Evolutionary conservation across 441 rosid genomes (phyloP).

Genomic region (Breynia disticha): DNA sequence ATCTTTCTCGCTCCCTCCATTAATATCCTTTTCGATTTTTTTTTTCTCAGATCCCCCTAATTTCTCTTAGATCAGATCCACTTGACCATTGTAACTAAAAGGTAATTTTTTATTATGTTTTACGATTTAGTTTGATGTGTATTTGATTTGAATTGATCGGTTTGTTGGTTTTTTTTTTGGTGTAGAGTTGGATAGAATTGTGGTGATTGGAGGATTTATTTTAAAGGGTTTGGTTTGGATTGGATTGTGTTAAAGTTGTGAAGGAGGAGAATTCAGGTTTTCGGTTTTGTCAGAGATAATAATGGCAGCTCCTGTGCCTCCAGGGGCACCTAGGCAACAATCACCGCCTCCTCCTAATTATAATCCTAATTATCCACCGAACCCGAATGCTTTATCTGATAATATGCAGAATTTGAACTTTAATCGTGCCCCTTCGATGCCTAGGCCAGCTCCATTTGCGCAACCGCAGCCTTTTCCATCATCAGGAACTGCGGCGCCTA

Average conservation of each 20-base stretch:
- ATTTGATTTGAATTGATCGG: neutral
- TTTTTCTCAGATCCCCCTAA: conserved; percentile 10
- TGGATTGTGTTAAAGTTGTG: neutral
- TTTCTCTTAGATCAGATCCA: neutral
- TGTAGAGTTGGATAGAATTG: conserved; percentile 10
- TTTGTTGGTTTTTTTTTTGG: neutral
- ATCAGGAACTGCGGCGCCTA: conserved; percentile 39
- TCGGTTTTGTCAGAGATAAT: conserved; percentile 14
- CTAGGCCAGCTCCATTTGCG: conserved; percentile 57
- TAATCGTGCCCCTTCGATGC: conserved; percentile 35
- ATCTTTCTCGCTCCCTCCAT: no score
- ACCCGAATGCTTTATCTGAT: conserved; percentile 38
- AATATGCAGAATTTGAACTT: conserved; percentile 61
- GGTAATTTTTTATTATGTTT: neutral
- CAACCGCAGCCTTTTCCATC: conserved; percentile 49
- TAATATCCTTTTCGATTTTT: neutral
- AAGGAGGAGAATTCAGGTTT: neutral
- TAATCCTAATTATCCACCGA: conserved; percentile 37
- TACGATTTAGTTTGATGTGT: neutral
- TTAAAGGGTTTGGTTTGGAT: neutral
- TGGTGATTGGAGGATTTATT: conserved; percentile 3
- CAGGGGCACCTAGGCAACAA: conserved; percentile 70
- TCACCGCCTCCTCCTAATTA: conserved; percentile 40
- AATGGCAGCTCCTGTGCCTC: conserved; percentile 85
- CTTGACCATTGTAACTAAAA: neutral